These are phyloP conservation scores for Mycena filopes DNA, from an alignment of 768 basidiomycete genomes.

Conservation along the genomic window DNA sequence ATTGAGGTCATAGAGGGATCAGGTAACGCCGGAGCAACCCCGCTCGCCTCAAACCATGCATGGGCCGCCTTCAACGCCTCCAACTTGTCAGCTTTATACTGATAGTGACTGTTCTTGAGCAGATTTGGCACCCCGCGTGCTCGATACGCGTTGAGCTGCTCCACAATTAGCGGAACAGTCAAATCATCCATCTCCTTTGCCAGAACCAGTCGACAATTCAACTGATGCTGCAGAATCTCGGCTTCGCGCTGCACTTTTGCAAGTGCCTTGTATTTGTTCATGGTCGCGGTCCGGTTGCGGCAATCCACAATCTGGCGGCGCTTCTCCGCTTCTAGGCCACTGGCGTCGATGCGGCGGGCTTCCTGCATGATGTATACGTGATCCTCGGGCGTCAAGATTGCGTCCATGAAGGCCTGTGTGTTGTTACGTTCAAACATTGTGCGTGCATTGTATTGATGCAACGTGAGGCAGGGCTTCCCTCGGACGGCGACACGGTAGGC, in stretches of 20 bases:
- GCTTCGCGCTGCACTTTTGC: not conserved
- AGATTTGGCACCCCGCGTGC: not conserved
- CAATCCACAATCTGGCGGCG: not conserved
- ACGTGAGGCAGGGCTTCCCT: constrained; percentile 26
- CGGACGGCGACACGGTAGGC: constrained; percentile 33
- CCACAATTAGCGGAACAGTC: not conserved
- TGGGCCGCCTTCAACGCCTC: too few relatives aligned
- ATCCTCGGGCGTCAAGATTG: constrained; percentile 5
- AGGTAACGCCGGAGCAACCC: too few relatives aligned
- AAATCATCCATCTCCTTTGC: not conserved
- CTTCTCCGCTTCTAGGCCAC: not conserved
- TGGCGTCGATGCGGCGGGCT: constrained; percentile 8
- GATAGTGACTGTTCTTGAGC: too few relatives aligned
- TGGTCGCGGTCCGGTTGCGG: not conserved
- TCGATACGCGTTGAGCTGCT: not conserved
- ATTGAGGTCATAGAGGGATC: too few relatives aligned
- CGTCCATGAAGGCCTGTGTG: constrained; percentile 40
- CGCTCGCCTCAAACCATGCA: not conserved
- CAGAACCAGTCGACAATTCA: not conserved
- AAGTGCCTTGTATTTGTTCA: constrained; percentile 6
- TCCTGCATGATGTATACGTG: constrained; percentile 16
- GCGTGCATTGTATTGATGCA: constrained; percentile 38
- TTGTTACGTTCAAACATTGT: constrained; percentile 39
- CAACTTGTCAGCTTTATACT: too few relatives aligned
- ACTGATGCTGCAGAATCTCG: not conserved